Conservation (phyloP, 805 yeast species). For the Kodamaea hsintzibuensis region DNA sequence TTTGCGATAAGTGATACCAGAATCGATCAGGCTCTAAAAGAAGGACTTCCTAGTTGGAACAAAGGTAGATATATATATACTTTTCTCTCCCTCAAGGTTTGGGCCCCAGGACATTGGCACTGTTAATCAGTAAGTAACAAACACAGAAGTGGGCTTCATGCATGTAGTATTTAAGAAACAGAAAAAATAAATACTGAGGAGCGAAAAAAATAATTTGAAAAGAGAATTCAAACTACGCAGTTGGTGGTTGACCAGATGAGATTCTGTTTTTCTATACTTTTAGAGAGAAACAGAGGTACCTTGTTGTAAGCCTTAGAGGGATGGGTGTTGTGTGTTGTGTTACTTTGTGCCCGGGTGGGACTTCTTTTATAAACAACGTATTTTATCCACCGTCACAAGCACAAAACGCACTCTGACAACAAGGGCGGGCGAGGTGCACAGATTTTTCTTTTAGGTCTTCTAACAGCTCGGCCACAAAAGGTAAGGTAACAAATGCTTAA, state of each 20-base stretch:
- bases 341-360: neutral
- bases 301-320: neutral
- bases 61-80: neutral
- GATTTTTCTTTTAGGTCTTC: neutral
- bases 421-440: constrained; percentile 8
- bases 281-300: neutral
- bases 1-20: neutral
- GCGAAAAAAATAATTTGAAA: neutral
- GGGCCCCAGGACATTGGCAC: neutral
- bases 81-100: neutral
- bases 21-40: neutral
- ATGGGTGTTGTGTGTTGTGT: neutral
- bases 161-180: neutral
- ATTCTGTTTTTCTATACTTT: neutral
- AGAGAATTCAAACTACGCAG: neutral
- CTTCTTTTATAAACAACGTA: neutral
- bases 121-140: constrained; percentile 1
- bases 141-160: constrained; percentile 1
- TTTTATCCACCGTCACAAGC: neutral
- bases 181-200: neutral
- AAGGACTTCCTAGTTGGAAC: neutral
- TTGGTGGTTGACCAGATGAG: neutral
- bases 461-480: neutral
- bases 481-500: neutral
- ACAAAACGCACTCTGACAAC: constrained; percentile 3